Evolutionary conservation across 495 filamentous ascomycete genomes (phyloP).

Genomic region (Tuber magnatum): DNA sequence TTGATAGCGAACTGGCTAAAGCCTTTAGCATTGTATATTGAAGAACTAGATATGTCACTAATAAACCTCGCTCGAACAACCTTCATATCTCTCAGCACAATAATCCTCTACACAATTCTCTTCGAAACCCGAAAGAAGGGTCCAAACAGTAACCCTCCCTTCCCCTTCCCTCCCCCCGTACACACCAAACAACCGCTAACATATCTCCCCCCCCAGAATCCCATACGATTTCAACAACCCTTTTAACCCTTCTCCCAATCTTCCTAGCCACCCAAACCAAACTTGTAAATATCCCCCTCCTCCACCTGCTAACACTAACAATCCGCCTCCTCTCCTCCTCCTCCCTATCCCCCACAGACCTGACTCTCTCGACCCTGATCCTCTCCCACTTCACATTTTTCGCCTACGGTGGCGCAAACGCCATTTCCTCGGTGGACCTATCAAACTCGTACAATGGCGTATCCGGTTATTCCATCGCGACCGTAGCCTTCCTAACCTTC

Average conservation of each 20-base stretch:
- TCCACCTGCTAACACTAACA: constrained; percentile 50
- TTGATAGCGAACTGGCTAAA: constrained; percentile 48
- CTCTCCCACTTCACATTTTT: constrained; percentile 77
- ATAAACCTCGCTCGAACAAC: constrained; percentile 49
- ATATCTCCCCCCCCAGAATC: background rate
- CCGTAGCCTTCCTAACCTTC: constrained; percentile 75
- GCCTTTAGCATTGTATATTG: constrained; percentile 44
- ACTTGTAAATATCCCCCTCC: constrained; percentile 72
- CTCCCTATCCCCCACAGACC: constrained; percentile 49
- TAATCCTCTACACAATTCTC: constrained; percentile 42
- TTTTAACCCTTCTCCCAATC: constrained; percentile 53
- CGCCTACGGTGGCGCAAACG: constrained; percentile 82
- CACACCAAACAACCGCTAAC: constrained; percentile 13
- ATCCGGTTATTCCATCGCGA: constrained; percentile 56
- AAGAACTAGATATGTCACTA: constrained; percentile 43
- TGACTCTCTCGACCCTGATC: constrained; percentile 58
- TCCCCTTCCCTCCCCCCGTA: background rate
- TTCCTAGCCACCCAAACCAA: constrained; percentile 83
- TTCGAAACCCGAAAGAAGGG: constrained; percentile 24
- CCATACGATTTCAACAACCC: constrained; percentile 41
- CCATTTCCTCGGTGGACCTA: constrained; percentile 80
- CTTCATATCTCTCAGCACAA: constrained; percentile 50
- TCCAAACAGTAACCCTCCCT: constrained; percentile 32
- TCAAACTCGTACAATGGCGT: constrained; percentile 80
- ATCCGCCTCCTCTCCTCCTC: constrained; percentile 47